These are phyloP conservation scores for Candida maris DNA, from an alignment of 805 yeast genomes.

Conservation along the genomic window DNA sequence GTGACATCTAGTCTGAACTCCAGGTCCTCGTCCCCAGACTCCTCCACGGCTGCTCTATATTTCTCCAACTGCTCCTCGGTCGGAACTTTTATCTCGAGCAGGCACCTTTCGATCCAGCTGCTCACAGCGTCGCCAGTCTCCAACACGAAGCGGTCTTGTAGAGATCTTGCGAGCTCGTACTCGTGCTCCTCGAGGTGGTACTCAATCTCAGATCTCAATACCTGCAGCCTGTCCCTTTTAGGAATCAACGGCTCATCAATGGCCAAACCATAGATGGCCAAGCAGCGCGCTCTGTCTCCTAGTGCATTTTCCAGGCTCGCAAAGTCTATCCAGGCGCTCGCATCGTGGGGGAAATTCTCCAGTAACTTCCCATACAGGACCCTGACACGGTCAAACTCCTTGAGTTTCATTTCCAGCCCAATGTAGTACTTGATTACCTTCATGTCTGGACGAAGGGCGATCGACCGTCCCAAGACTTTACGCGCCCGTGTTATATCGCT, in stretches of 20 bases:
- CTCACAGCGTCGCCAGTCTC: constrained; percentile 32
- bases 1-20: constrained; percentile 51
- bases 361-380: constrained; percentile 64
- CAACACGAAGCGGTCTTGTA: constrained; percentile 41
- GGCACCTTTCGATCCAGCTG: constrained; percentile 64
- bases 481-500: constrained; percentile 52
- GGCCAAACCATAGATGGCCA: constrained; percentile 59
- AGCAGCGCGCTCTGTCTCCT: constrained; percentile 67
- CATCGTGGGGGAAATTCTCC: constrained; percentile 41
- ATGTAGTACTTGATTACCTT: constrained; percentile 65
- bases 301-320: constrained; percentile 64
- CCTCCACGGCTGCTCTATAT: constrained; percentile 25
- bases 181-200: constrained; percentile 59
- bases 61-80: constrained; percentile 45
- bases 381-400: constrained; percentile 79
- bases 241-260: constrained; percentile 15
- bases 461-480: constrained; percentile 63
- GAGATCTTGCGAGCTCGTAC: constrained; percentile 50
- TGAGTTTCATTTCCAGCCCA: constrained; percentile 57
- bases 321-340: constrained; percentile 56
- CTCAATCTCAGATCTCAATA: constrained; percentile 40
- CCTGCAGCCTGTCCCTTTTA: constrained; percentile 5
- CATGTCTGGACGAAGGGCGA: constrained; percentile 64
- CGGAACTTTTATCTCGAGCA: constrained; percentile 67
- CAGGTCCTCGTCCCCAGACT: constrained; percentile 33